Conservation (phyloP, 208 protist species). For the Trypanosoma boissoni region DNA sequence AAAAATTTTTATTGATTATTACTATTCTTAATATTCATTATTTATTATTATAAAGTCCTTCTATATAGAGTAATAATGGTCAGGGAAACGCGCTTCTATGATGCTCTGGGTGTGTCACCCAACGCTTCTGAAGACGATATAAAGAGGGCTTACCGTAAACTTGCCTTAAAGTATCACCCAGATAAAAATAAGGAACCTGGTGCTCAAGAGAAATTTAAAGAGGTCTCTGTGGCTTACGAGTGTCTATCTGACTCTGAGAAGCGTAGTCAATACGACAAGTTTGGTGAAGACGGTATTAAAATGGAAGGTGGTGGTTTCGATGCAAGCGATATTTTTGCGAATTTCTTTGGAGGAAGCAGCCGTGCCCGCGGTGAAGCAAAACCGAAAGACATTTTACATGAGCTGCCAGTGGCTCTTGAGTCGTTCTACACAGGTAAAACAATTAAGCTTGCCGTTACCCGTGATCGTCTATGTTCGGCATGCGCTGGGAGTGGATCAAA, state of each 20-base stretch:
- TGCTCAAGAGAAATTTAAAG: constrained; percentile 92
- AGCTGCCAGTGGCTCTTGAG: constrained; percentile 93
- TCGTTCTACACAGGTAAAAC: constrained; percentile 98
- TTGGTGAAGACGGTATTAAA: constrained; percentile 96
- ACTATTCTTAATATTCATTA: constrained; percentile 1
- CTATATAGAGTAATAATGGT: constrained; percentile 56
- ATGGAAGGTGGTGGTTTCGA: constrained; percentile 87
- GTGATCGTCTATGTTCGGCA: constrained; percentile 83
- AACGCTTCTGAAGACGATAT: constrained; percentile 87
- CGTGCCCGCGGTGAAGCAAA: constrained; percentile 88
- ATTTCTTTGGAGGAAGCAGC: constrained; percentile 88
- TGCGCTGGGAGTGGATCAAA: constrained; percentile 88
- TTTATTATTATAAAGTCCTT: not conserved
- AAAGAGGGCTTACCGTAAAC: constrained; percentile 92
- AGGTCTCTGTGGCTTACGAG: constrained; percentile 97
- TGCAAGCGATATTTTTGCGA: constrained; percentile 88
- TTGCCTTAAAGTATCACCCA: constrained; percentile 94
- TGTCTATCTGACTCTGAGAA: constrained; percentile 96
- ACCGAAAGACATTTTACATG: constrained; percentile 95
- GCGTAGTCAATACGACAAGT: constrained; percentile 96
- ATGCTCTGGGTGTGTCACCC: constrained; percentile 76
- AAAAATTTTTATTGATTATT: too few relatives aligned
- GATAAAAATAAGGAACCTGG: constrained; percentile 90
- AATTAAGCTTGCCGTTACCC: constrained; percentile 94
- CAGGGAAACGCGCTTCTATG: constrained; percentile 91